A percentile compares a stretch with the other conserved stretches of the same genome.
phyloP scores from a whole-genome alignment of 306 rosid genomes.

The Gastrolobium bilobum region DNA sequence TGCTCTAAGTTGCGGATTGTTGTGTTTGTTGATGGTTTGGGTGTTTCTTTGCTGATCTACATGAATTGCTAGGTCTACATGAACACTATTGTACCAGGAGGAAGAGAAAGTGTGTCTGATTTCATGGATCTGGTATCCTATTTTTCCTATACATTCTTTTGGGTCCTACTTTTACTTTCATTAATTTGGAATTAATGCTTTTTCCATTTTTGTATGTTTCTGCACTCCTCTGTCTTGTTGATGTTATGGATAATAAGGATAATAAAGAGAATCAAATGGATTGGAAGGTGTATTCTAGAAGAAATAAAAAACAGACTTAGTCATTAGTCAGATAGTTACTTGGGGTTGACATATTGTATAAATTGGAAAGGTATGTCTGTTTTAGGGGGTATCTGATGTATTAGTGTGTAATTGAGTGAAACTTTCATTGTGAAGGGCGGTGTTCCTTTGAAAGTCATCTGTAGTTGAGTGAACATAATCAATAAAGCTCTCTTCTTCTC shows the following conservation, averaged over 20 bases:
- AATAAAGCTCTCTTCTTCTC: no score
- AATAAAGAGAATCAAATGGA: no score
- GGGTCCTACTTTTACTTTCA: slow-evolving; percentile 16
- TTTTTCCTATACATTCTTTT: slow-evolving; percentile 55
- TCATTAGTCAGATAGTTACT: no score
- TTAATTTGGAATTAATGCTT: not conserved
- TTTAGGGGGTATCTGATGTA: no score
- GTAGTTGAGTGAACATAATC: no score
- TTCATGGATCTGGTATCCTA: slow-evolving; percentile 85
- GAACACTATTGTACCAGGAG: slow-evolving; percentile 58
- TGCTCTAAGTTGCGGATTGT: slow-evolving; percentile 10
- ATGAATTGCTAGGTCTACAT: slow-evolving; percentile 71
- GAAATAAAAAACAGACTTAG: no score
- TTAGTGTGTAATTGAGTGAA: no score
- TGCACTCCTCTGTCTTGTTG: slow-evolving; percentile 31
- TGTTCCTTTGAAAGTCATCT: no score
- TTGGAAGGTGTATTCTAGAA: no score
- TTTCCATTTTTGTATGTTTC: slow-evolving; percentile 23
- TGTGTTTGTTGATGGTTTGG: slow-evolving; percentile 35
- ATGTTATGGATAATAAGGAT: not conserved
- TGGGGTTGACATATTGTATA: no score
- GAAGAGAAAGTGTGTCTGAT: slow-evolving; percentile 59
- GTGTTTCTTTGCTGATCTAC: slow-evolving; percentile 43
- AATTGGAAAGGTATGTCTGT: no score
- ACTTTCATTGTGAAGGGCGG: no score